Base-by-base conservation (phyloP, 2,329 filamentous ascomycete species). In the Stenocarpella maydis region DNA sequence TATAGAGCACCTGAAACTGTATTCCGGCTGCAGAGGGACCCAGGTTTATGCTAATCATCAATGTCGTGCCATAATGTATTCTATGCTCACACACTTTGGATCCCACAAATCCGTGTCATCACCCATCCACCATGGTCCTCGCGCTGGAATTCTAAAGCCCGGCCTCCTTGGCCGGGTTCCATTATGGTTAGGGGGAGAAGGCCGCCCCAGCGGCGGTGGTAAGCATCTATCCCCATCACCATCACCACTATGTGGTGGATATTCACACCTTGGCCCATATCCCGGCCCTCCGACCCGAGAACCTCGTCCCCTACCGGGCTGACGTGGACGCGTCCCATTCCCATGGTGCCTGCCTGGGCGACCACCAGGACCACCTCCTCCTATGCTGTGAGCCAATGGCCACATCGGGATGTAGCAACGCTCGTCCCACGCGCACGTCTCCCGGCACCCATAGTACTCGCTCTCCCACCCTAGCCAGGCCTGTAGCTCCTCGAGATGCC, bases 391-490 rank as follows among this genome's bases (percentile, higher is more conserved):
- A 70, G 77, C 70, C 70, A 84, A 71, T 2, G 84, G 84, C 84
- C 84, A 86, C 80, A 86, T 86, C 1, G 84, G 83, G 47, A 86
- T 84, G 69, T 80, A 85, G 72, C 84, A 85, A 15, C 80, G 77
- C 72, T 85, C 81, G 68, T 82, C 79, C 74, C 77, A 79, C 4
- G 71, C 80, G 68, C 84, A 86, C 49, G 78, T 77, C 37, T 78
- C 73, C 3, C 78, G 71, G 69, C 83, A 86, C 10, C 77, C 75
- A 1, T 79, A 76, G 74, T 81, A 84, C 74, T 84, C 80, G 34
- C 82, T 82, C 43, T 81, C 82, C 84, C 84, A 86, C 6, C 84
- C 84, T 0, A 86, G 76, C 83, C 84, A 86, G 1, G 84, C 83
- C 73, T 81, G 80, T 14, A 86, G 73, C 71, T 84, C 79, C 54